These are phyloP conservation scores for Coemansia sp. DNA, from an alignment of 192 early-diverging fungal genomes.

Conservation along the genomic window DNA sequence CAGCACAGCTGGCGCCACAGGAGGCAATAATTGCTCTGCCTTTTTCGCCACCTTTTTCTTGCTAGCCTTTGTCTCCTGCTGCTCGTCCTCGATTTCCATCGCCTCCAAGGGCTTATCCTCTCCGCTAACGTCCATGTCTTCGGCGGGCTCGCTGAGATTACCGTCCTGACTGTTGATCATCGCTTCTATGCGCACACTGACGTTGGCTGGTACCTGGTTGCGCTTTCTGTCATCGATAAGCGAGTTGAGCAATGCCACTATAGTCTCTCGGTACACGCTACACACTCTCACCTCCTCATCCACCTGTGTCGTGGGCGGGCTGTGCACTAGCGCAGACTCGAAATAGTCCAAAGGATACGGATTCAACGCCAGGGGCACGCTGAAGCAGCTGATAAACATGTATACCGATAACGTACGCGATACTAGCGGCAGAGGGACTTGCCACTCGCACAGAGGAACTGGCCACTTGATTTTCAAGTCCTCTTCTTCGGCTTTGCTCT, in stretches of 20 bases:
- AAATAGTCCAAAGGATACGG: conserved; percentile 82
- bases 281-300: background rate
- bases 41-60: background rate
- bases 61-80: background rate
- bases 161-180: conserved; percentile 29
- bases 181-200: conserved; percentile 18
- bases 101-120: background rate
- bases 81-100: background rate
- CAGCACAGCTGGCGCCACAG: background rate
- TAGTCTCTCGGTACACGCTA: conserved; percentile 40
- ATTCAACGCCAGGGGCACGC: conserved; percentile 63
- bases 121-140: conserved; percentile 26
- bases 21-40: background rate
- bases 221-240: conserved; percentile 29
- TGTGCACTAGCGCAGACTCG: conserved; percentile 61
- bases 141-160: conserved; percentile 11
- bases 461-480: conserved; percentile 31
- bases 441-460: conserved; percentile 32
- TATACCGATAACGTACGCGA: conserved; percentile 35
- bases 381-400: conserved; percentile 50
- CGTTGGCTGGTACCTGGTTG: conserved; percentile 9
- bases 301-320: conserved; percentile 4
- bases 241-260: conserved; percentile 44
- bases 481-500: conserved; percentile 8
- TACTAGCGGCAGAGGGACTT: conserved; percentile 30